These are phyloP conservation scores for Metarhizium album DNA, from an alignment of 2,329 filamentous ascomycete genomes.

Conservation along the genomic window DNA sequence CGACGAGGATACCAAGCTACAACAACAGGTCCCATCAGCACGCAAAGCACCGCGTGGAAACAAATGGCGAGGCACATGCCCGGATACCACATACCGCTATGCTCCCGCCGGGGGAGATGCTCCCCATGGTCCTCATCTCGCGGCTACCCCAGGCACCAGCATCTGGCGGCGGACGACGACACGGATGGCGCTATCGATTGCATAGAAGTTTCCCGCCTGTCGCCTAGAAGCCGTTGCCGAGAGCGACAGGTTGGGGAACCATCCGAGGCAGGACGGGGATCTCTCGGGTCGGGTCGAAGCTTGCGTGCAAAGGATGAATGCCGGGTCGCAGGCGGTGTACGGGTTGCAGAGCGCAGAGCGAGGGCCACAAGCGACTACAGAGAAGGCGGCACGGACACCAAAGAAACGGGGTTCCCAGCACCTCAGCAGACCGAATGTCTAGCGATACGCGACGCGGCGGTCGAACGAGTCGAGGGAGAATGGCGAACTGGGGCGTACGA, in stretches of 20 bases:
- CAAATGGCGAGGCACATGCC: not conserved
- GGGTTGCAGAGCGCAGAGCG: not conserved
- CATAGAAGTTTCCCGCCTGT: conserved; percentile 1
- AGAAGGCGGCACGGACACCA: not conserved
- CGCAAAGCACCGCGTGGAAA: not conserved
- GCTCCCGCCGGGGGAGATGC: conserved; percentile 66
- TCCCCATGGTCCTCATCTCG: conserved; percentile 62
- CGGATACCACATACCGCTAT: conserved; percentile 50
- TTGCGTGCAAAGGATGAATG: not conserved
- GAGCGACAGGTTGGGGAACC: not conserved
- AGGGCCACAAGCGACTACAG: not conserved
- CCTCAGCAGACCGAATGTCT: not conserved
- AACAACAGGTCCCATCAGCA: conserved; percentile 9
- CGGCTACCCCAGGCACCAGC: conserved; percentile 29
- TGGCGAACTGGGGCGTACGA: not conserved
- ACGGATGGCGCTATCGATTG: not conserved
- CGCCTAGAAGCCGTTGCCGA: not conserved
- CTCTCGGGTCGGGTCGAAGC: not conserved
- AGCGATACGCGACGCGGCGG: not conserved
- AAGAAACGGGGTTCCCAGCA: conserved; percentile 3
- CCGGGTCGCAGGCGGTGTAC: conserved; percentile 1
- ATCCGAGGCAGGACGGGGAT: not conserved
- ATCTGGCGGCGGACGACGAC: conserved; percentile 28
- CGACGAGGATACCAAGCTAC: conserved; percentile 85
- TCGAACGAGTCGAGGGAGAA: not conserved